Conservation (phyloP, 306 rosid genomes). For the Pachyrhizus erosus region DNA sequence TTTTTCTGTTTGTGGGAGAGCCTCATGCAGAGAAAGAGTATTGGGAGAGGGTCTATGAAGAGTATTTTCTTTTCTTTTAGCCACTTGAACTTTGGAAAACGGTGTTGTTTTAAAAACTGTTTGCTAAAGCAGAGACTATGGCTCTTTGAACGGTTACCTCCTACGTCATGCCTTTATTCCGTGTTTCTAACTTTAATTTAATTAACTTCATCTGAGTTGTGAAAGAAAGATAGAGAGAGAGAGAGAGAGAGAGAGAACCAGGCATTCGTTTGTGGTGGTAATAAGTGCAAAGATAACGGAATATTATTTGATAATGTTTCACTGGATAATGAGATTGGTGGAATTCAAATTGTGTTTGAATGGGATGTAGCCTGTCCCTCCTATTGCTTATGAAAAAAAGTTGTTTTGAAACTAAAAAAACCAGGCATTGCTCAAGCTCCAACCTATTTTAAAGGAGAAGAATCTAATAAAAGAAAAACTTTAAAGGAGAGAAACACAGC, state of each 20-base stretch:
- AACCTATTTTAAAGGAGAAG: not conserved
- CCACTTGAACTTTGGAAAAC: conserved; percentile 20
- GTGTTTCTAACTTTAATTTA: not conserved
- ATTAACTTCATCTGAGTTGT: not conserved
- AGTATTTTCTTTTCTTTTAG: conserved; percentile 38
- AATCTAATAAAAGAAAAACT: not conserved
- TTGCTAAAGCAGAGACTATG: conserved; percentile 16
- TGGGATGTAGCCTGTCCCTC: not conserved
- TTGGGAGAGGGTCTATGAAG: not conserved
- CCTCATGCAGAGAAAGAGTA: not conserved
- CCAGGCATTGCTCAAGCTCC: not conserved
- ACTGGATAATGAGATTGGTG: not conserved
- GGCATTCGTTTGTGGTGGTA: not conserved
- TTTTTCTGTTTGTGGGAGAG: not conserved
- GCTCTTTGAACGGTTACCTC: conserved; percentile 10
- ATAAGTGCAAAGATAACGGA: not conserved
- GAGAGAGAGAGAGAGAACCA: too few species aligned
- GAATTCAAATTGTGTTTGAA: not conserved
- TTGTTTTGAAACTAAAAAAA: not conserved
- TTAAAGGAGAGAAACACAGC: not conserved
- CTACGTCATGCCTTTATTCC: not conserved
- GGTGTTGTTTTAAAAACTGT: conserved; percentile 1
- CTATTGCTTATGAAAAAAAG: not conserved
- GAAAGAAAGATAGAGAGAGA: too few species aligned
- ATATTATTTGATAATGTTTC: not conserved